These are phyloP conservation scores for Scedosporium minutisporum DNA, from an alignment of 2,329 filamentous ascomycete species.

Conservation along the genomic window DNA sequence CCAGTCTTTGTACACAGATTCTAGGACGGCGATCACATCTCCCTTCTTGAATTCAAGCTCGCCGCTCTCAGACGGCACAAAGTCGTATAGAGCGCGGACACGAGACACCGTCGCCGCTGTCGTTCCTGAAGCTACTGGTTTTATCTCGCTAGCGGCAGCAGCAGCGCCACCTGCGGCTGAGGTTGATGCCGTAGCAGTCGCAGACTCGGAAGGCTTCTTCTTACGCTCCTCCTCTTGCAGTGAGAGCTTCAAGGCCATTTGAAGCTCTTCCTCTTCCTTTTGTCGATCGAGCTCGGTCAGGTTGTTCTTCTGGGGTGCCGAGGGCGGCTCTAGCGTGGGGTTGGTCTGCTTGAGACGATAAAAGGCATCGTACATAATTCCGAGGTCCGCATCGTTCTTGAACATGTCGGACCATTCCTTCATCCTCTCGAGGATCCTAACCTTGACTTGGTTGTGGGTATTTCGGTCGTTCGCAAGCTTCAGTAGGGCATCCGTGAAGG, in stretches of 20 bases:
- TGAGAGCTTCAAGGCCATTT: constrained; percentile 88
- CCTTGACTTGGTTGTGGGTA: constrained; percentile 91
- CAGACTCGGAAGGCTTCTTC: constrained; percentile 32
- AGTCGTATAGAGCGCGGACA: constrained; percentile 88
- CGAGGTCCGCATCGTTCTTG: constrained; percentile 74
- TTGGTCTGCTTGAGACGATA: constrained; percentile 75
- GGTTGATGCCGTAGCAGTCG: constrained; percentile 25
- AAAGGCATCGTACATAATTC: constrained; percentile 96
- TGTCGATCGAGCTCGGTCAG: constrained; percentile 84
- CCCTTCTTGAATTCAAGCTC: constrained; percentile 95
- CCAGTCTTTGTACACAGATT: constrained; percentile 99
- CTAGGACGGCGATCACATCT: constrained; percentile 91
- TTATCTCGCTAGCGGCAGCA: constrained; percentile 32
- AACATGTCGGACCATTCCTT: constrained; percentile 96
- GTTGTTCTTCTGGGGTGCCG: constrained; percentile 84
- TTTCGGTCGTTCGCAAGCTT: constrained; percentile 89
- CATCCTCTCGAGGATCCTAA: constrained; percentile 95
- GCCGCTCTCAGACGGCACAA: constrained; percentile 84
- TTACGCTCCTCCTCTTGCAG: constrained; percentile 75
- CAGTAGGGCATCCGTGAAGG: constrained; percentile 87
- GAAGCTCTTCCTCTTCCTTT: constrained; percentile 94
- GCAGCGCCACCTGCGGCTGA: constrained; percentile 19
- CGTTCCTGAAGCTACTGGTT: constrained; percentile 61
- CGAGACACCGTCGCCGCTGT: constrained; percentile 94
- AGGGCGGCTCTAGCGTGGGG: constrained; percentile 81